Conservation (phyloP, 2,329 filamentous ascomycete species). For the Nothopassalora personata region DNA sequence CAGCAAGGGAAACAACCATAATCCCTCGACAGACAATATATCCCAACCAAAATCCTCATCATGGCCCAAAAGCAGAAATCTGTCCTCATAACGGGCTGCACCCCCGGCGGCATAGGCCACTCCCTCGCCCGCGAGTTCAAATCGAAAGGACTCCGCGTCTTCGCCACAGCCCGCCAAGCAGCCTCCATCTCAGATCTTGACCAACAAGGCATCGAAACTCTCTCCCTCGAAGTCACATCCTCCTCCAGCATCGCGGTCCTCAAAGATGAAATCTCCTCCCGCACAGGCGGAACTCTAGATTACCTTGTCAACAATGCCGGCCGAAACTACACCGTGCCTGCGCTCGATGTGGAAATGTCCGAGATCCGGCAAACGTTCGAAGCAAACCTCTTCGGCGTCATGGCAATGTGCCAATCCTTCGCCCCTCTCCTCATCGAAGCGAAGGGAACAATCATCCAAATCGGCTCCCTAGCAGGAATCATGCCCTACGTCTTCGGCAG, state of each 20-base stretch:
- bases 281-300: conserved; percentile 49
- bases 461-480: conserved; percentile 40
- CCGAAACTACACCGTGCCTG: conserved; percentile 45
- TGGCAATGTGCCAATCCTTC: conserved; percentile 54
- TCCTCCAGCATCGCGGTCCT: conserved; percentile 46
- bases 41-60: background rate
- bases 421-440: conserved; percentile 48
- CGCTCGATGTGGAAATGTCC: conserved; percentile 49
- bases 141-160: conserved; percentile 48
- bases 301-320: conserved; percentile 57
- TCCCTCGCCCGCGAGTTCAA: conserved; percentile 55
- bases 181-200: conserved; percentile 46
- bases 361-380: conserved; percentile 47
- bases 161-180: conserved; percentile 53
- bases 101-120: conserved; percentile 55
- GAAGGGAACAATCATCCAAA: conserved; percentile 42
- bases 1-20: background rate
- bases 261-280: conserved; percentile 41
- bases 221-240: conserved; percentile 51
- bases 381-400: conserved; percentile 54
- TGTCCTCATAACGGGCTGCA: conserved; percentile 39
- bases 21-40: conserved; percentile 2
- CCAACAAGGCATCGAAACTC: conserved; percentile 49
- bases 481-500: conserved; percentile 41
- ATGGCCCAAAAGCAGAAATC: conserved; percentile 15